phyloP scores from a whole-genome alignment of 176 grass and related monocot species.

The Triticum turgidum region DNA sequence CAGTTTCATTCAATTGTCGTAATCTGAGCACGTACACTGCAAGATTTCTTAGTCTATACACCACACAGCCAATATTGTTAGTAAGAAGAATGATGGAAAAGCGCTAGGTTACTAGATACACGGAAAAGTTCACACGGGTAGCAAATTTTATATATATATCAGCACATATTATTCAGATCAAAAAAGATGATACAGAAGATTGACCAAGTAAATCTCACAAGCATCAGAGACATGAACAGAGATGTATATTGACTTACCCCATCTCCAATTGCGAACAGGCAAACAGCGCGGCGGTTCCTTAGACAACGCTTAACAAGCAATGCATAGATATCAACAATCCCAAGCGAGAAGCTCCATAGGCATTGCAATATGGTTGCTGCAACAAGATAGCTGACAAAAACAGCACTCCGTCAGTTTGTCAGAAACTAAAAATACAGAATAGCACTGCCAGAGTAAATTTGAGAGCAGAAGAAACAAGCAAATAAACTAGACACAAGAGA shows the following conservation, averaged over 20 bases:
- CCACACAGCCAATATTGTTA: not conserved
- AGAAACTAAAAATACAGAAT: not conserved
- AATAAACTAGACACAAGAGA: not conserved
- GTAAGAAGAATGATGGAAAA: not conserved
- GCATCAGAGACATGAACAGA: conserved; percentile 7
- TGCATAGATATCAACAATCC: conserved; percentile 83
- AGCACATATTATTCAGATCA: not conserved
- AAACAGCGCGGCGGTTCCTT: conserved; percentile 54
- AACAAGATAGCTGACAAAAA: conserved; percentile 64
- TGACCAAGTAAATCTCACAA: conserved; percentile 3
- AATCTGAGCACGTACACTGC: not conserved
- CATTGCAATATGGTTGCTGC: conserved; percentile 69
- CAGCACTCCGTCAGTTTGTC: not conserved
- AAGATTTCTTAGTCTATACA: not conserved
- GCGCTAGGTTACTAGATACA: not conserved
- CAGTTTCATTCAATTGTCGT: not conserved
- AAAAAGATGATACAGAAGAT: not conserved
- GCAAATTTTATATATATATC: not conserved
- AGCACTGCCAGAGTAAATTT: not conserved
- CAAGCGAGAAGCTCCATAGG: conserved; percentile 74
- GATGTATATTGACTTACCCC: conserved; percentile 45
- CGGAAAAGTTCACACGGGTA: too few species aligned
- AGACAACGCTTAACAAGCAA: conserved; percentile 83
- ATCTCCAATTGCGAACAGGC: conserved; percentile 75
- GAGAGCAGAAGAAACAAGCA: not conserved